Conservation (phyloP, 73 alveolate species). For the Stentor roeselii region DNA sequence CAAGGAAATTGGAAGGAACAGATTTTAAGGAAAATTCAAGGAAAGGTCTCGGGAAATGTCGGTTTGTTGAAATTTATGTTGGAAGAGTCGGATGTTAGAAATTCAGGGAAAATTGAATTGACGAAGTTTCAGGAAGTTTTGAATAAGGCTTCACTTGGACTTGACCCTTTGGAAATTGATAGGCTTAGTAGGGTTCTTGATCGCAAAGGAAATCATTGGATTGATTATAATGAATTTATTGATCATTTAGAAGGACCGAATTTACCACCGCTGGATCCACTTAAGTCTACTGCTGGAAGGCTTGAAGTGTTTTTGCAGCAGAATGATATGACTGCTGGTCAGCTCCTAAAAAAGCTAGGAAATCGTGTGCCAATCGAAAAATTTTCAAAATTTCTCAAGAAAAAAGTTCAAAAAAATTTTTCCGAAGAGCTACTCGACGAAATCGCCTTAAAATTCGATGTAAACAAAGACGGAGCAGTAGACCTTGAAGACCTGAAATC, state of each 20-base stretch:
- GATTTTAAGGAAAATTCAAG: constrained; percentile 17
- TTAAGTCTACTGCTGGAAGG: background rate
- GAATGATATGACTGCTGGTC: background rate
- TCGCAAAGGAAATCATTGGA: background rate
- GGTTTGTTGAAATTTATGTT: background rate
- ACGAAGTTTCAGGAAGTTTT: background rate
- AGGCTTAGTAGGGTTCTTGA: constrained; percentile 24
- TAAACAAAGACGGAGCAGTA: constrained; percentile 52
- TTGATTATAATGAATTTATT: constrained; percentile 18
- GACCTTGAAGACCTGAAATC: constrained; percentile 43
- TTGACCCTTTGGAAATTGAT: background rate
- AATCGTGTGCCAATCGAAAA: background rate
- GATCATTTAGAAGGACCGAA: constrained; percentile 12
- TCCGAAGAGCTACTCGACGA: constrained; percentile 15
- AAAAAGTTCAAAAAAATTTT: constrained; percentile 5
- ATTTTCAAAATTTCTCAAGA: background rate
- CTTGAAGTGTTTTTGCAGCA: constrained; percentile 2
- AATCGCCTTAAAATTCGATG: constrained; percentile 39
- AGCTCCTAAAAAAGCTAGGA: constrained; percentile 10
- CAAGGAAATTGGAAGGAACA: constrained; percentile 21
- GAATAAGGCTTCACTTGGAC: background rate
- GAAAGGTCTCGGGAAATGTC: background rate
- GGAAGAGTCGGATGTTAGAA: constrained; percentile 19
- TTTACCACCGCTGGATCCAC: constrained; percentile 18
- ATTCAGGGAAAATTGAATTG: constrained; percentile 17